These are phyloP conservation scores for Amaranthus palmeri DNA, from an alignment of 148 eudicot genomes.

Conservation along the genomic window DNA sequence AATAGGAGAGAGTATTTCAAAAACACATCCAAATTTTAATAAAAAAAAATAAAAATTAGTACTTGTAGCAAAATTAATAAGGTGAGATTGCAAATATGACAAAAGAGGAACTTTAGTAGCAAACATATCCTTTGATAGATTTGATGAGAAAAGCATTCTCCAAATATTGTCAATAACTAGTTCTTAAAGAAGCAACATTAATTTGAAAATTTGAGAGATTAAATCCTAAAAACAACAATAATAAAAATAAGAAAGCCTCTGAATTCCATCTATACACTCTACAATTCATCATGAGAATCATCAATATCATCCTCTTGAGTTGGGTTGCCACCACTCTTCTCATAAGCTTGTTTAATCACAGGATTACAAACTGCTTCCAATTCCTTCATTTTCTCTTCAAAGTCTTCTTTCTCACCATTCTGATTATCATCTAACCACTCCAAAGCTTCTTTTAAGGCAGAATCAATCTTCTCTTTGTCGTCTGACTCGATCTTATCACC, in stretches of 20 bases:
- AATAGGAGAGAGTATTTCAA: too few species aligned
- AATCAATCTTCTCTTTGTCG: conserved; percentile 38
- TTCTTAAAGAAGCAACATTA: background rate
- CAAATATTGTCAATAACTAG: background rate
- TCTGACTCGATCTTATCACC: conserved; percentile 42
- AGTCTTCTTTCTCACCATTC: conserved; percentile 38
- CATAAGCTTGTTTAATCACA: conserved; percentile 39
- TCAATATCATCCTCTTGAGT: conserved; percentile 24
- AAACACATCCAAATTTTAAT: too few species aligned
- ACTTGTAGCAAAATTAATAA: too few species aligned
- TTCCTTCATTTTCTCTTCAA: conserved; percentile 59
- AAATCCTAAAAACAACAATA: background rate
- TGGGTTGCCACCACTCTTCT: conserved; percentile 31
- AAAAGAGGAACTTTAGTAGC: too few species aligned
- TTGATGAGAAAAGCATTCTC: too few species aligned
- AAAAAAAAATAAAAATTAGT: too few species aligned
- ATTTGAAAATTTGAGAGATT: background rate
- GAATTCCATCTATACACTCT: background rate
- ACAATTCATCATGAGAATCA: conserved; percentile 34
- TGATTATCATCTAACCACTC: conserved; percentile 56
- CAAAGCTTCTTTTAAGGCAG: conserved; percentile 40
- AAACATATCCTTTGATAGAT: too few species aligned
- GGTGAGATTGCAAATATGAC: too few species aligned
- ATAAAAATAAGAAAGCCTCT: background rate
- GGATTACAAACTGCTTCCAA: conserved; percentile 50